Evolutionary conservation across 1,284 basidiomycete species (phyloP), one percentile per base, ranked within the genome.

Genomic region (Schizophyllum amplum): DNA sequence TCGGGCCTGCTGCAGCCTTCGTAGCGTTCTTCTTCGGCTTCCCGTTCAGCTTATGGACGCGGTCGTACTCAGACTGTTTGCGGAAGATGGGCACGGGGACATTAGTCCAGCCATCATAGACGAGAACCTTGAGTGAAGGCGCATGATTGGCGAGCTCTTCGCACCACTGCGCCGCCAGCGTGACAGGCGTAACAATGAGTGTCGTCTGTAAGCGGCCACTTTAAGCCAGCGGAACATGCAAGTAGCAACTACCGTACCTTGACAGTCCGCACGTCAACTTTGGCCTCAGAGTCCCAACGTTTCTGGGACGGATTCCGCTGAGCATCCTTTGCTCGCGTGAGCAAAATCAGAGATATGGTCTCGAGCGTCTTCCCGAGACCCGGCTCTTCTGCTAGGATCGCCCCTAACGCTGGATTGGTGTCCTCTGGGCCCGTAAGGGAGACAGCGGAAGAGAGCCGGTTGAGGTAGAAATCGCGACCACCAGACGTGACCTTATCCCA

Each of bases 301-400:
- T 68, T 72, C 51, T 77, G 68, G 1, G 64, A 68, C 0, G 86
- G 84, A 53, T 78, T 79, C 54, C 85, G 72, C 24, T 74, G 81
- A 0, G 71, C 67, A 4, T 76, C 74, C 20, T 84, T 81, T 4
- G 87, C 86, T 60, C 92, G 11, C 48, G 48, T 89, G 25, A 92
- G 75, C 24, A 92, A 69, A 4, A 92, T 79, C 9, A 94, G 74
- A 0, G 88, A 78, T 25, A 94, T 87, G 26, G 84, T 89, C 67
- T 94, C 92, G 4, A 94, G 75, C 0, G 92, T 94, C 71, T 94
- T n/a, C 6, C 92, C 87, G 4, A 90, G 71, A 27, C 92, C 92
- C 62, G 92, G 92, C 67, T 94, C 92, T 68, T 90, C 87, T 0
- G 87, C 87, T 27, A 90, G 72, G 55, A 91, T 87, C 1, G 83